A percentile compares a stretch with the other conserved stretches of the same genome.
phyloP scores from a whole-genome alignment of 305 asterid genomes.

The Fraxinus greggii region DNA sequence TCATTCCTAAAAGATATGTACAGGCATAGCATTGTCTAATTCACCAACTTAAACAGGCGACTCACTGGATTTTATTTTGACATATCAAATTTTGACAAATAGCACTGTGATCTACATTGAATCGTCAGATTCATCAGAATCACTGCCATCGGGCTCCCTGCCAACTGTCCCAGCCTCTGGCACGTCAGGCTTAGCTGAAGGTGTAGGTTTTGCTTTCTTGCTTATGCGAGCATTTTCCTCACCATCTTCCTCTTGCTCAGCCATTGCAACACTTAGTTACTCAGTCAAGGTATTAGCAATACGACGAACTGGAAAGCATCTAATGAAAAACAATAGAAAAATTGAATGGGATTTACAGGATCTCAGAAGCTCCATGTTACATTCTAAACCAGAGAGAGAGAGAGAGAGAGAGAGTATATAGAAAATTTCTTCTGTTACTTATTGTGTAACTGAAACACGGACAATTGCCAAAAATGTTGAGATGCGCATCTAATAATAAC shows the following conservation, averaged over 20 bases:
- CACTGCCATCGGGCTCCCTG: slow-evolving; percentile 82
- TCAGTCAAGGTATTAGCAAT: slow-evolving; percentile 45
- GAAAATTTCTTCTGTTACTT: background rate
- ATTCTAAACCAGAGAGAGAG: background rate
- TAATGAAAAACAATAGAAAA: slow-evolving; percentile 2
- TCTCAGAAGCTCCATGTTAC: background rate
- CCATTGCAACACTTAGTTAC: slow-evolving; percentile 54
- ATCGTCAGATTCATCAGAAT: slow-evolving; percentile 84
- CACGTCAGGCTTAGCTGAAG: slow-evolving; percentile 53
- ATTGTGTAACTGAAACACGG: background rate
- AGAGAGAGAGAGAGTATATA: background rate
- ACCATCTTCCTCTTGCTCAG: slow-evolving; percentile 69
- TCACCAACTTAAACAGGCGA: background rate
- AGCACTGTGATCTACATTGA: slow-evolving; percentile 47
- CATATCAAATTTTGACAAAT: slow-evolving; percentile 7
- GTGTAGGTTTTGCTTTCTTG: slow-evolving; percentile 58
- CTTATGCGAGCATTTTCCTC: slow-evolving; percentile 52
- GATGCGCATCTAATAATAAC: background rate
- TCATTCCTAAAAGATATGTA: background rate
- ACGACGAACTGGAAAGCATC: background rate
- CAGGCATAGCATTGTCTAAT: background rate
- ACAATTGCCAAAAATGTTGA: background rate
- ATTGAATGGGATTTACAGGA: background rate
- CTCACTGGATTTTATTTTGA: slow-evolving; percentile 2
- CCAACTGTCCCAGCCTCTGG: slow-evolving; percentile 57